Base-by-base conservation (phyloP, 345 rosid species). In the Viola odorata region DNA sequence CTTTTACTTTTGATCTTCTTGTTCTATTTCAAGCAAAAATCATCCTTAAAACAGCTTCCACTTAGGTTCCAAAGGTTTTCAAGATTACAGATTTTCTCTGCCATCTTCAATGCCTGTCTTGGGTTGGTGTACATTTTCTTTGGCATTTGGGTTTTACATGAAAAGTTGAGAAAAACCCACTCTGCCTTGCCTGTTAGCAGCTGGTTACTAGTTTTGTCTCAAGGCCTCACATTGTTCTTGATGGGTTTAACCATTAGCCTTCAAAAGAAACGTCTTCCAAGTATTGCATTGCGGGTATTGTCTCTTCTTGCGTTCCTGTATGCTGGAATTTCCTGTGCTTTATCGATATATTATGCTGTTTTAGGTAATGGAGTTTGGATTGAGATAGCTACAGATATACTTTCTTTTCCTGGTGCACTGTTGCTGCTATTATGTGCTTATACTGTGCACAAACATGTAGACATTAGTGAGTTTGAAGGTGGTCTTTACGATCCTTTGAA, bases 221-320 rank as follows among this genome's bases (percentile, higher is more conserved):
- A 84, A 40, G 96, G 92, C 12, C 56, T 77, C n/a, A 79, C 92
- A 64, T 87, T 92, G 92, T 53, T 81, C 23, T 67, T 76, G 2
- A 73, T 89, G 23, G 79, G 80, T 67, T 53, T 89, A 54, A 70
- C 72, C 0, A 63, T 85, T 5, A 85, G 84, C 41, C 70, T 87
- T 12, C 47, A 64, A 66, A 78, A 80, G 64, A 66, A 64, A 9
- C 61, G 56, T 41, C 69, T 81, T 52, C 71, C 62, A 11, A 80
- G 62, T 39, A 52, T 67, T 8, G 81, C 79, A 0, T 38, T 82
- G 75, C 74, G 81, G 61, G 49, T 84, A 37, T 23, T 85, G 55
- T 77, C 89, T 39, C 36, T 87, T 61, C 73, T 84, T 51, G 69
- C 84, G 48, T 76, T 81, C 73, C 73, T 91, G 55, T 77, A 73